Base-by-base conservation (phyloP, 2,329 filamentous ascomycete genomes). In the Malbranchea zuffiana region DNA sequence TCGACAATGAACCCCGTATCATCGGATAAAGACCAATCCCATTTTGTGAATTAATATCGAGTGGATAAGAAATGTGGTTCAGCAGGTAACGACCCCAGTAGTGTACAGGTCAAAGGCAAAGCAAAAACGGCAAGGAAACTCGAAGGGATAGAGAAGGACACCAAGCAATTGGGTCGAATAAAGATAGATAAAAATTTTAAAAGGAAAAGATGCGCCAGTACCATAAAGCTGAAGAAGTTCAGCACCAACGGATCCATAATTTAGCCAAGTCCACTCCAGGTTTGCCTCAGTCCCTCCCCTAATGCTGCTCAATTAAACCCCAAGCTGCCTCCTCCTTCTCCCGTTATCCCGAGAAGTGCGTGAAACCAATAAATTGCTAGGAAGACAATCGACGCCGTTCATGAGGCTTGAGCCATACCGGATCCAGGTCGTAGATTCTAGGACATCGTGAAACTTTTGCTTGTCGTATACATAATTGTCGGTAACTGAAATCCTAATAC, bases 311-410 rank as follows among this genome's bases (percentile, higher is more conserved):
- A 47, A 50, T 46, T 47, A 48, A 53, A 40, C 52, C 50, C 49
- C 52, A 52, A 45, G 47, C 45, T 54, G 43, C 55, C 50, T 56
- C 50, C 50, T 50, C 36, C 50, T 51, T 50, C 45, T 45, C 52
- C 51, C 47, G 8, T 21, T 36, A 27, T 39, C 36, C 17, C 54
- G 52, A 50, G 54, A 47, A 50, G 50, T 50, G 54, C 49, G 32
- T 34, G 28, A 43, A 40, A 35, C 32, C 28, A 23, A 32, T 19
- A 37, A 54, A 54, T 56, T 49, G 50, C 49, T 52, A 51, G 55
- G 52, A 57, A 54, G 39, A 45, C 47, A 60, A 54, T 54, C 50
- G 57, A 61, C 59, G 60, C 59, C 59, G 55, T 56, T 59, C 56
- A 51, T 60, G 53, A 61, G 53, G 55, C 51, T 51, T 56, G 50